These are phyloP conservation scores for Kewa caespitosa DNA, from an alignment of 179 eudicot species.

Conservation along the genomic window DNA sequence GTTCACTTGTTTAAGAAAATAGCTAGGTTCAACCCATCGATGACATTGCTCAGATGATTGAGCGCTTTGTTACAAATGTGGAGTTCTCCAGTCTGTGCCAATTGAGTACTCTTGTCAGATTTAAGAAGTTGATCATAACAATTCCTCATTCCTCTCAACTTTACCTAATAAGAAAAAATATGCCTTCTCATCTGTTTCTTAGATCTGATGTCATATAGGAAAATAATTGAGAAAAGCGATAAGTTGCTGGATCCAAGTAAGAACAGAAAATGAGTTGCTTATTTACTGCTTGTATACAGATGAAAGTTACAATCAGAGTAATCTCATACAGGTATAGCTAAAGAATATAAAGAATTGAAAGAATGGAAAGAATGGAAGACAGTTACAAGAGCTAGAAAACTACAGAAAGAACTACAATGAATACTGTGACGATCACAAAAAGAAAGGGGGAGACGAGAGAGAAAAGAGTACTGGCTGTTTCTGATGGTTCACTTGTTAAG, in stretches of 20 bases:
- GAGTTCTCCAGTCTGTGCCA: too few relatives aligned
- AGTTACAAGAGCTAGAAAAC: constrained; percentile 19
- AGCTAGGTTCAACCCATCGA: too few relatives aligned
- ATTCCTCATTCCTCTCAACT: neutral
- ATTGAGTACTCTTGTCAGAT: too few relatives aligned
- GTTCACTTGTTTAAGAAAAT: too few relatives aligned
- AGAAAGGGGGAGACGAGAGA: too few relatives aligned
- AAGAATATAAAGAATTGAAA: constrained; percentile 17
- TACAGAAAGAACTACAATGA: constrained; percentile 15
- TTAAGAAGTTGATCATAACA: neutral
- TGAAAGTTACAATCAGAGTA: neutral
- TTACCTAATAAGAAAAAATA: neutral
- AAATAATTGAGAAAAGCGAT: too few relatives aligned
- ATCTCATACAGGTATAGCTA: neutral
- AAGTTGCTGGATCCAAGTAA: too few relatives aligned
- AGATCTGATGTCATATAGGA: too few relatives aligned
- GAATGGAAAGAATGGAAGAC: constrained; percentile 14
- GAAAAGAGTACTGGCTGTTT: too few relatives aligned
- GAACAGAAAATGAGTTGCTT: neutral
- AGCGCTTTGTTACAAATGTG: too few relatives aligned
- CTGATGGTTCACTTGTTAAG: constrained; percentile 44
- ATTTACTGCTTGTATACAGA: constrained; percentile 18
- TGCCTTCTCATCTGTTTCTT: neutral
- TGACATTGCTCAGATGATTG: too few relatives aligned
- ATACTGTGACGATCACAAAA: neutral